Percentiles rank a stretch among this genome's conserved stretches.
Conservation (phyloP, 225 moss, liverwort and hornwort species). For the Asterella californica region DNA sequence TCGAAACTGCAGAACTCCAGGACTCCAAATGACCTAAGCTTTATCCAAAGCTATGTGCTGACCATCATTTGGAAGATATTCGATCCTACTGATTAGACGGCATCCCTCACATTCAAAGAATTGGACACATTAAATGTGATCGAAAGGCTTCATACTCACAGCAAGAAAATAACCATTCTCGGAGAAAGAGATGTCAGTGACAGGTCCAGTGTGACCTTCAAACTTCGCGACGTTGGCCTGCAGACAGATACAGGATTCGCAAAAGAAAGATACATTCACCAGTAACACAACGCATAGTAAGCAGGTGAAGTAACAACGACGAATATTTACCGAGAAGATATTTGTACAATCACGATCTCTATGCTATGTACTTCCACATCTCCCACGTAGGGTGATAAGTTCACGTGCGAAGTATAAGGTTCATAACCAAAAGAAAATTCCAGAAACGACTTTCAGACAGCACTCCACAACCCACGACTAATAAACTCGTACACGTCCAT, state of each 20-base stretch:
- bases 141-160: slow-evolving; percentile 42
- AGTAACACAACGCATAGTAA: not conserved
- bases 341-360: no score
- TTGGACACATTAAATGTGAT: not conserved
- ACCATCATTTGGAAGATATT: not conserved
- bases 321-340: no score
- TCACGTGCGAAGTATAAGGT: no score
- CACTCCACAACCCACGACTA: no score
- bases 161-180: slow-evolving; percentile 99
- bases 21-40: not conserved
- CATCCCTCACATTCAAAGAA: no score
- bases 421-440: no score
- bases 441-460: no score
- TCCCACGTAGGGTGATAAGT: no score
- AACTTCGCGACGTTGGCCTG: slow-evolving; percentile 98
- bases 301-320: no score
- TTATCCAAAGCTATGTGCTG: not conserved
- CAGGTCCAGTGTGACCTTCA: slow-evolving; percentile 90
- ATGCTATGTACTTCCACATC: no score
- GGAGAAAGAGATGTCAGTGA: slow-evolving; percentile 92
- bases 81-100: not conserved
- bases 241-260: not conserved
- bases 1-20: no score
- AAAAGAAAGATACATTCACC: not conserved
- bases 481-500: no score